Evolutionary conservation across 1,284 basidiomycete species (phyloP).

Genomic region (Tylopilus microsporus): DNA sequence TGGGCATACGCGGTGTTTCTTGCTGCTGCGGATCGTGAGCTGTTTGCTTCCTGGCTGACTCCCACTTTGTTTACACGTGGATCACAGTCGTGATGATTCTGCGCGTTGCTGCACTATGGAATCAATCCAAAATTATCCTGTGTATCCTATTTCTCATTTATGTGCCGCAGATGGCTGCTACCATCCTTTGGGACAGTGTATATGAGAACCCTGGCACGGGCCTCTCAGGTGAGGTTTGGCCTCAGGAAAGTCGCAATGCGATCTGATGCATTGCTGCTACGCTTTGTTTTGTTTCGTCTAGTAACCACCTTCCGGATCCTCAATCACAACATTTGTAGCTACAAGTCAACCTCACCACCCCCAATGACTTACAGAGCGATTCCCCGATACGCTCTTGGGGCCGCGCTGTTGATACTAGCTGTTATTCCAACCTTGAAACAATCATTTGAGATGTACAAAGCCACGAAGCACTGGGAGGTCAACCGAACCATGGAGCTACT

Average conservation of each 20-base stretch:
- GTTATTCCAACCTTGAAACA: neutral
- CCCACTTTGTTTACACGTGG: neutral
- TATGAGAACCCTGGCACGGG: neutral
- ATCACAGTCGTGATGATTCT: conserved; percentile 19
- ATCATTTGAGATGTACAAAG: neutral
- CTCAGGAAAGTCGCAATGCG: too few species aligned
- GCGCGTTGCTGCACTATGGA: conserved; percentile 16
- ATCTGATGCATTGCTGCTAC: neutral
- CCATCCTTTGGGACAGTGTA: neutral
- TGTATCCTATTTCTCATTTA: conserved; percentile 1
- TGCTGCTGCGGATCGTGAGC: conserved; percentile 13
- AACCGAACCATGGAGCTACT: neutral
- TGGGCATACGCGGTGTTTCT: neutral
- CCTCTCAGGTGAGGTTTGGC: neutral
- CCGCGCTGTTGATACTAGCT: neutral
- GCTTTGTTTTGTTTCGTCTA: neutral
- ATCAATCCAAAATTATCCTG: conserved; percentile 12
- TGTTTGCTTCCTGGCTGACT: neutral
- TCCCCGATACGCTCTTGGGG: conserved; percentile 1
- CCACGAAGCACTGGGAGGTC: neutral
- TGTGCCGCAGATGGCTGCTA: neutral
- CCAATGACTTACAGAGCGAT: neutral
- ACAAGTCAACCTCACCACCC: neutral
- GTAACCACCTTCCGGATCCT: neutral
- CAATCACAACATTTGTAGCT: neutral